Percentiles rank a stretch among this genome's conserved stretches.
Evolutionary conservation across 2,329 filamentous ascomycete genomes (phyloP).

Genomic region (Penicillium sp.): DNA sequence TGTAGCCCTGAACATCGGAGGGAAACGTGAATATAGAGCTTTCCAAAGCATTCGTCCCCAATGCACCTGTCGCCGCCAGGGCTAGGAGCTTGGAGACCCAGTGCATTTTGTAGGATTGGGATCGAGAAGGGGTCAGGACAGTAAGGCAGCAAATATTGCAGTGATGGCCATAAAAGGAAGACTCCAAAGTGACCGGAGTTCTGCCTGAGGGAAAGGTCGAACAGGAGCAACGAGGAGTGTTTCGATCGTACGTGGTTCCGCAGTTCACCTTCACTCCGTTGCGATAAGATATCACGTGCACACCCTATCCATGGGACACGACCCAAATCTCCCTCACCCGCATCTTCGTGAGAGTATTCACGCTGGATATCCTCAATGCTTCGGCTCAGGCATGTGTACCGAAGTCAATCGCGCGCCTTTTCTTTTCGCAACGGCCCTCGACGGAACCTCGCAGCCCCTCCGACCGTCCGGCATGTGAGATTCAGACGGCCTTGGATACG

Average conservation of each 20-base stretch:
- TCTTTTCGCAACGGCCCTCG: conserved; percentile 21
- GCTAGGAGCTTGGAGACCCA: conserved; percentile 26
- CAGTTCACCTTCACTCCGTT: neutral
- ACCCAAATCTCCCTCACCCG: neutral
- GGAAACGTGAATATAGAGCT: conserved; percentile 35
- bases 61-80: conserved; percentile 23
- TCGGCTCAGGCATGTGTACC: conserved; percentile 28
- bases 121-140: neutral
- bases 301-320: neutral
- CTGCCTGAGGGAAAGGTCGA: neutral
- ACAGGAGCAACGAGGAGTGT: neutral
- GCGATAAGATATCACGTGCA: neutral
- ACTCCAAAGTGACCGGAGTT: neutral
- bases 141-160: neutral
- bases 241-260: neutral
- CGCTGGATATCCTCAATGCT: conserved; percentile 31
- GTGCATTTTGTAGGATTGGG: conserved; percentile 22
- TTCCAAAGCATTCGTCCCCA: conserved; percentile 29
- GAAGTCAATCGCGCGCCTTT: conserved; percentile 20
- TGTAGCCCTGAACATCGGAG: conserved; percentile 2
- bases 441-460: conserved; percentile 13
- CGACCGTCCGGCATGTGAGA: conserved; percentile 32
- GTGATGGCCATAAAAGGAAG: neutral
- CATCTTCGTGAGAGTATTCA: neutral
- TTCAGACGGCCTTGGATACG: conserved; percentile 35